A percentile compares a stretch with the other conserved stretches of the same genome.
Evolutionary conservation across 306 rosid species (phyloP).

Genomic region (Acacia crassicarpa): DNA sequence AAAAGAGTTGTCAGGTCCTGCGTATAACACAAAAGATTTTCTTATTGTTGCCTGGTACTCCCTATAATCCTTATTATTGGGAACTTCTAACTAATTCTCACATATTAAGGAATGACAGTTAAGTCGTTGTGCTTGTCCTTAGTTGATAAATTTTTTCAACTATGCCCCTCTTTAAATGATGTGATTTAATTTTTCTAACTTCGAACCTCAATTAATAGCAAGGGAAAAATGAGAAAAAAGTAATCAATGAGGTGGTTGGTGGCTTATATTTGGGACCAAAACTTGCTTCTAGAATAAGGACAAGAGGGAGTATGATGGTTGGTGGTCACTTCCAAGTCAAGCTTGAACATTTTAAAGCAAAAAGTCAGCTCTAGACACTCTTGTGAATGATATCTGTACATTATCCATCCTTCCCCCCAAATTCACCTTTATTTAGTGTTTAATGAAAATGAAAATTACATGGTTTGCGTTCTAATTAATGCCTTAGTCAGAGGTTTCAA

Average conservation of each 20-base stretch:
- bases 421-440: neutral
- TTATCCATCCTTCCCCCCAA: neutral
- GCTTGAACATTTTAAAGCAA: neutral
- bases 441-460: neutral
- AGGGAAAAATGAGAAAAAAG: too few species aligned
- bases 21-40: neutral
- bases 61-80: too few species aligned
- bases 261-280: too few species aligned
- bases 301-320: neutral
- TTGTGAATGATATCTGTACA: neutral
- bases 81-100: too few species aligned
- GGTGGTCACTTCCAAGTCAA: neutral
- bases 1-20: constrained; percentile 9
- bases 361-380: neutral
- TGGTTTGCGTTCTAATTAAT: neutral
- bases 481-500: neutral
- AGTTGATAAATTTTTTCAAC: too few species aligned
- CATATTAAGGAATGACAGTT: too few species aligned
- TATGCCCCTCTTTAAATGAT: too few species aligned
- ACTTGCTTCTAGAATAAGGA: too few species aligned
- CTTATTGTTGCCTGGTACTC: neutral
- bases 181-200: too few species aligned
- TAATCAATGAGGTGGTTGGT: too few species aligned
- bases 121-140: too few species aligned
- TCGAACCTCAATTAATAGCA: too few species aligned